phyloP scores from a whole-genome alignment of 352 stramenopile genomes.

The Pythium scleroteichum region DNA sequence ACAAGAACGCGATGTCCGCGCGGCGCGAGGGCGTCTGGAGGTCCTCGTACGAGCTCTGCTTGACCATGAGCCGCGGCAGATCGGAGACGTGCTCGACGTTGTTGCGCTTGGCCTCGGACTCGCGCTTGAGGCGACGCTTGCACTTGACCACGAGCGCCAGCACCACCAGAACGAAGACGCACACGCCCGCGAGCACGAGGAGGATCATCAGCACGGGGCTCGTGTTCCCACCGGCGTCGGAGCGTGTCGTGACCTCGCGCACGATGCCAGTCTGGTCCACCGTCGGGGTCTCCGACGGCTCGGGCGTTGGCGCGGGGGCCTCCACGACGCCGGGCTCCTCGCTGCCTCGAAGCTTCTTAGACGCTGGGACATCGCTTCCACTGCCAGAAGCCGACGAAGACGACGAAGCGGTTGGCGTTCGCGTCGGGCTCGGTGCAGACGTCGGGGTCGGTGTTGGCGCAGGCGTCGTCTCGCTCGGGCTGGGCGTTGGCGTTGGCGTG shows the following conservation, averaged over 20 bases:
- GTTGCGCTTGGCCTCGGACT: slow-evolving; percentile 17
- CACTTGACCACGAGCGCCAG: slow-evolving; percentile 33
- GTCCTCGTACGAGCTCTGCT: slow-evolving; percentile 31
- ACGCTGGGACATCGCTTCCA: neutral
- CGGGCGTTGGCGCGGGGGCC: neutral
- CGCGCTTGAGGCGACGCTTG: slow-evolving; percentile 24
- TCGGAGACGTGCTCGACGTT: slow-evolving; percentile 26
- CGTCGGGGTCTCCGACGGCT: neutral
- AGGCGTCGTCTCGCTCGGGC: neutral
- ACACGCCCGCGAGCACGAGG: slow-evolving; percentile 26
- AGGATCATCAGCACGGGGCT: slow-evolving; percentile 34
- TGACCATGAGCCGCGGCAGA: slow-evolving; percentile 19
- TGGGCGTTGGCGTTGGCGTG: neutral
- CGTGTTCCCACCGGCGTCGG: slow-evolving; percentile 15
- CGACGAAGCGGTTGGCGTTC: slow-evolving; percentile 6
- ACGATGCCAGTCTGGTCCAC: neutral
- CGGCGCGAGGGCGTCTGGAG: slow-evolving; percentile 24
- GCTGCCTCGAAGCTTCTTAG: slow-evolving; percentile 4
- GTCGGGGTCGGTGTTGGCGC: slow-evolving; percentile 15
- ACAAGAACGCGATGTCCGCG: slow-evolving; percentile 27
- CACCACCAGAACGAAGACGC: slow-evolving; percentile 27
- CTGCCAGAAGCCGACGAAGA: neutral
- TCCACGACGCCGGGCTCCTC: neutral
- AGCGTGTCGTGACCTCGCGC: slow-evolving; percentile 15
- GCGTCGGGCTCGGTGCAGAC: slow-evolving; percentile 10